Percentiles rank a stretch among this genome's conserved stretches.
These are phyloP conservation scores for Emmonsia crescens DNA, from an alignment of 2,329 filamentous ascomycete genomes.

Conservation along the genomic window DNA sequence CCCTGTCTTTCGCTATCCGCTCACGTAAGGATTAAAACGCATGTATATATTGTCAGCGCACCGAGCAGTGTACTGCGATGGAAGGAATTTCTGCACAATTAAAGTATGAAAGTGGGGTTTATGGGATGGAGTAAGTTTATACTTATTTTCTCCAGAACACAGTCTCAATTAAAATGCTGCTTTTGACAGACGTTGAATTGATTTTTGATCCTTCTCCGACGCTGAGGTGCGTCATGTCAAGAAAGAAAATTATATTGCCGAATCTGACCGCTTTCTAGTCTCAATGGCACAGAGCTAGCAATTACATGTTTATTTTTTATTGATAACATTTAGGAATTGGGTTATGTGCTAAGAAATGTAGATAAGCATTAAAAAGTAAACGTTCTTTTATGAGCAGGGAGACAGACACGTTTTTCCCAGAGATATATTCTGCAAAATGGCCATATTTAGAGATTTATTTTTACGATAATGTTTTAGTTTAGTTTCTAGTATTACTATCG, in stretches of 20 bases:
- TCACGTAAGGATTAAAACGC: neutral
- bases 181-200: neutral
- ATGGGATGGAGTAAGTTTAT: neutral
- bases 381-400: neutral
- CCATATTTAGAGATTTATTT: neutral
- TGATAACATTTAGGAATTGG: no score
- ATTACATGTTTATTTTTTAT: no score
- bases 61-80: neutral
- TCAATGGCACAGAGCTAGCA: no score
- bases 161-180: neutral
- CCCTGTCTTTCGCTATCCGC: no score
- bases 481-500: neutral
- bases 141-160: neutral
- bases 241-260: conserved; percentile 3
- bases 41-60: neutral
- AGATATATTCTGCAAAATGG: neutral
- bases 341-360: no score
- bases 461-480: neutral
- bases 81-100: neutral
- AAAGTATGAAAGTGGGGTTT: neutral
- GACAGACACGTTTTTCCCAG: neutral
- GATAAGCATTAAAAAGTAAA: no score
- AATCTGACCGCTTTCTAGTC: neutral
- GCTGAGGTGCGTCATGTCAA: neutral
- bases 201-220: neutral